Evolutionary conservation across 1,284 basidiomycete species (phyloP), one percentile per base, ranked within the genome.

Genomic region (Tylopilus sp.): DNA sequence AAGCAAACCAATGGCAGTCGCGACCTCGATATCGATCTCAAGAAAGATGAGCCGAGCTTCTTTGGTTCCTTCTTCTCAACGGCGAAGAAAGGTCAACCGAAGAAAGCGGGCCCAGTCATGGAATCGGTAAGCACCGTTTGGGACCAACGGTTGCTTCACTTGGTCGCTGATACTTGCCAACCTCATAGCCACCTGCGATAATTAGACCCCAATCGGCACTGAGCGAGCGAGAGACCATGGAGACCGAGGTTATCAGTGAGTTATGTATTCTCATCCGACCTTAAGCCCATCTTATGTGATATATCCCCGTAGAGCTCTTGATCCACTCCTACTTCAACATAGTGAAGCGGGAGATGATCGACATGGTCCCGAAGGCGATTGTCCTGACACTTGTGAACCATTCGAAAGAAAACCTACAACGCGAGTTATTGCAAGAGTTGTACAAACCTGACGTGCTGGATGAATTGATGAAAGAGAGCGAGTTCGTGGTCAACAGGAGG

Each of bases 301-400:
- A n/a, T 57, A 66, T 53, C 22, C 33, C 38, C 18, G 58, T 74
- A 96, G 95, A 96, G 80, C 86, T 96, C 54, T 89, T 97, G 74
- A 97, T 97, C 70, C 88, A 92, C 77, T 97, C 95, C 7, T 98
- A 98, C 83, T 98, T 94, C 86, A 96, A 97, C 81, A 95, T 98
- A 70, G 95, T 98, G 68, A 99, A 99, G 87, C 93, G 97, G 62
- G 97, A 98, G 81, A 96, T 99, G 92, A 99, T 99, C 77, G 98
- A 99, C 81, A 99, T 99, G 96, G 95, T 99, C 13, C 98, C 98
- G 24, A 96, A 97, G 81, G 97, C 97, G 47, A 98, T 99, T 79
- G 93, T 96, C 62, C 85, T 97, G 74, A 99, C 95, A 32, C 89
- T 99, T 38, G 97, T 99, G 60, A 93, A 91, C 76, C 90, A 91